Conservation (phyloP, 345 rosid species). For the Murraya koenigii region DNA sequence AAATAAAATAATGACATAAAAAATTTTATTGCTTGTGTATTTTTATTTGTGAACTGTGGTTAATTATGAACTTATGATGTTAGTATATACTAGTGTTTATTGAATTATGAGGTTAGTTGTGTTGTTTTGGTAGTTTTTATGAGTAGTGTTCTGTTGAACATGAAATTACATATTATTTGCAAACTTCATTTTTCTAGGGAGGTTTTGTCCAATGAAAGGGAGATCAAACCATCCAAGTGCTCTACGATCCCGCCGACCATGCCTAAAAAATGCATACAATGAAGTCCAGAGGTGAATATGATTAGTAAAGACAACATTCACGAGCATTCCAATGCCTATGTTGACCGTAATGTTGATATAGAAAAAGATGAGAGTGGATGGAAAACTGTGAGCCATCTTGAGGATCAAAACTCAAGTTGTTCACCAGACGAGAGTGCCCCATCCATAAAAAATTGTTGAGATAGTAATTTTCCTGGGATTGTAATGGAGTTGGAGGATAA, state of each 20-base stretch:
- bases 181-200: no score
- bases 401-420: constrained; percentile 76
- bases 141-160: no score
- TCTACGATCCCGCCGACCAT: constrained; percentile 44
- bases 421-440: constrained; percentile 62
- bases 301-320: constrained; percentile 27
- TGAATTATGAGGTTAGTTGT: no score
- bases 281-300: constrained; percentile 47
- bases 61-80: no score
- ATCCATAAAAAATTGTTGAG: constrained; percentile 38
- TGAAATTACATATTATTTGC: no score
- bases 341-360: constrained; percentile 42
- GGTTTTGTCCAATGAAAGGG: constrained; percentile 26
- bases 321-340: constrained; percentile 37
- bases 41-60: no score
- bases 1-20: no score
- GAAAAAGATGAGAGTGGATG: constrained; percentile 96
- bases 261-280: constrained; percentile 45
- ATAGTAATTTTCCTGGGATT: constrained; percentile 49
- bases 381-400: constrained; percentile 92
- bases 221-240: constrained; percentile 35
- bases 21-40: no score
- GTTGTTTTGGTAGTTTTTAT: no score
- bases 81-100: no score
- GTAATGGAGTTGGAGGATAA: constrained; percentile 63